Conservation (phyloP, 192 early-diverging fungal genomes). For the Oehlia diaphana region DNA sequence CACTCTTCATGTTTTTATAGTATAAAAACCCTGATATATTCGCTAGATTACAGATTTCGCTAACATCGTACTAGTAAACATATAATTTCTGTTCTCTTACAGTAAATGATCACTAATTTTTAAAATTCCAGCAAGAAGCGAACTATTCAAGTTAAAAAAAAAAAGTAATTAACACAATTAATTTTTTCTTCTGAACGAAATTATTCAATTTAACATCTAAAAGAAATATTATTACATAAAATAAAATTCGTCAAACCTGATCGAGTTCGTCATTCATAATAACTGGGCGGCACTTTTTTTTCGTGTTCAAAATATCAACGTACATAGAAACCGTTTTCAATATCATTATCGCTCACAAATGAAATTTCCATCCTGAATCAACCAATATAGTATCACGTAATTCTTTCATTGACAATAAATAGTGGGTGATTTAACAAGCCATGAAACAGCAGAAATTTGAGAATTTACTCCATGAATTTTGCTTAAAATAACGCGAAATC, state of each 20-base stretch:
- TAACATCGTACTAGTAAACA: not conserved
- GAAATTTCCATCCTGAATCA: not conserved
- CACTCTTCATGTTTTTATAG: not conserved
- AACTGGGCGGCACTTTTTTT: not conserved
- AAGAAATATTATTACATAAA: too few species aligned
- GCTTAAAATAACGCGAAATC: not conserved
- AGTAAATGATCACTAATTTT: not conserved
- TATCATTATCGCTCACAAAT: not conserved
- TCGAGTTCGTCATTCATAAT: not conserved
- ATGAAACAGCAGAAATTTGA: slow-evolving; percentile 30
- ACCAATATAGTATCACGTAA: not conserved
- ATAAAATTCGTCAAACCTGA: not conserved
- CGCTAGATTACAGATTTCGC: not conserved
- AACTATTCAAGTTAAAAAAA: not conserved
- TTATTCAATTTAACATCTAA: too few species aligned
- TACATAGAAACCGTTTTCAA: not conserved
- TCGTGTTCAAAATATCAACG: not conserved
- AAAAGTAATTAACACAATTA: too few species aligned
- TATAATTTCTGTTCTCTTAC: not conserved
- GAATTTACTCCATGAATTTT: not conserved
- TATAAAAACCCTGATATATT: not conserved
- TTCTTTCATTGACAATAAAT: not conserved
- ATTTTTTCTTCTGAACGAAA: not conserved
- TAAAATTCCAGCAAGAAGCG: not conserved
- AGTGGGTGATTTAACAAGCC: not conserved